Evolutionary conservation across 805 yeast genomes (phyloP), one percentile per base, ranked within the genome.

Genomic region (Torulaspora maleeae): DNA sequence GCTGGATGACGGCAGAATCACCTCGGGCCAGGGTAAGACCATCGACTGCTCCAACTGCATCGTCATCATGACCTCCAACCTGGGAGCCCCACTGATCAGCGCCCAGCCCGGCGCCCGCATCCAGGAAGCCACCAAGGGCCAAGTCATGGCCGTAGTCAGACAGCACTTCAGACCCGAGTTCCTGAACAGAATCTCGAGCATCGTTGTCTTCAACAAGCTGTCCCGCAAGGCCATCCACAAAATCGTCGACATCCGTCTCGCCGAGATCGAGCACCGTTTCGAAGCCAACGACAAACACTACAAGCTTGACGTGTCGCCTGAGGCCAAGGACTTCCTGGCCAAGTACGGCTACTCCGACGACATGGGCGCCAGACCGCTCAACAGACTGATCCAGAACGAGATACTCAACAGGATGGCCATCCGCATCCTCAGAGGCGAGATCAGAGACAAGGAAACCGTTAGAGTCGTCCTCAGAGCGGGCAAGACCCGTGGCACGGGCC

Each of bases 91-190:
- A 63, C 88, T 73, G 62, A 84, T 93, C 67, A 81, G 79, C 60
- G 76, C 83, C 1, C 82, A 80, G 54, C 77, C 80, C 28, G 72
- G 76, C 3, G 66, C 87, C 8, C 82, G 79, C 65, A 73, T 91
- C 41, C 80, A 82, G 36, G 77, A 76, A 4, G 76, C 75, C 34
- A 83, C 95, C 12, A 83, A 80, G 61, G 85, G 82, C 33, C 72
- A 76, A 51, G 98, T 93, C 9, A 82, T 91, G 93, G 76, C 73
- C 27, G 76, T 91, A 1, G 96, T 93, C 8, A 79, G 84, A 56
- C 76, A 76, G 5, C 98, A 93, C 66, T 93, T 93, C 80, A 80
- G 98, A 66, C 99, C 99, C 4, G 99, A 93, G 69, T 93, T 93
- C 73, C 75, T 93, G 59, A 93, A 93, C 76, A 86, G 99, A 74